Conservation (phyloP, 2,329 filamentous ascomycete genomes). For the Exophiala bonariae region DNA sequence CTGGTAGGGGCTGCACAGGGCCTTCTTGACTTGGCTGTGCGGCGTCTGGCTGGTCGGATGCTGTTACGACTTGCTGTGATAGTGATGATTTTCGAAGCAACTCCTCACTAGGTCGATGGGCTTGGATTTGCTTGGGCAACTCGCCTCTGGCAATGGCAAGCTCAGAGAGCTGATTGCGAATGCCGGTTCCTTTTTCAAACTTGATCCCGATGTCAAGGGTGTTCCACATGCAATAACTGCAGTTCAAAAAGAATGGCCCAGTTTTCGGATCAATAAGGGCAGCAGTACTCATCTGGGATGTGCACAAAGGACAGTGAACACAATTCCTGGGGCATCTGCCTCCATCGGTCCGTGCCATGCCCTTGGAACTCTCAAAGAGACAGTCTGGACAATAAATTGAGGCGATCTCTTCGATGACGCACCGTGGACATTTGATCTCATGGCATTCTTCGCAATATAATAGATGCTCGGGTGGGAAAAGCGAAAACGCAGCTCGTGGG, state of each 20-base stretch:
- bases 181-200: conserved; percentile 85
- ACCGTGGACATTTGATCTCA: conserved; percentile 89
- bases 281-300: conserved; percentile 74
- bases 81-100: conserved; percentile 18
- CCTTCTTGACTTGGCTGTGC: conserved; percentile 31
- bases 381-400: conserved; percentile 96
- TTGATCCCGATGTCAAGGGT: conserved; percentile 85
- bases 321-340: conserved; percentile 95
- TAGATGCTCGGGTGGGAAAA: conserved; percentile 90
- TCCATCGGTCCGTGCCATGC: conserved; percentile 86
- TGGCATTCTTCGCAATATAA: conserved; percentile 98
- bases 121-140: conserved; percentile 6
- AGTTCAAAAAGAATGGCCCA: conserved; percentile 75
- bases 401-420: conserved; percentile 88
- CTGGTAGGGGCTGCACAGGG: conserved; percentile 65
- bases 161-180: conserved; percentile 75
- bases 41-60: conserved; percentile 28
- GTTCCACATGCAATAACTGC: conserved; percentile 90
- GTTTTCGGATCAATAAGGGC: conserved; percentile 46
- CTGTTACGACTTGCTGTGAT: conserved; percentile 16
- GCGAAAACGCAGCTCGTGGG: conserved; percentile 81
- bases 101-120: conserved; percentile 22
- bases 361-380: conserved; percentile 92
- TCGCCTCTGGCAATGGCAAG: conserved; percentile 62
- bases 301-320: conserved; percentile 90